phyloP scores from a whole-genome alignment of 768 basidiomycete genomes.

The Lactifluus hygrophoroides region DNA sequence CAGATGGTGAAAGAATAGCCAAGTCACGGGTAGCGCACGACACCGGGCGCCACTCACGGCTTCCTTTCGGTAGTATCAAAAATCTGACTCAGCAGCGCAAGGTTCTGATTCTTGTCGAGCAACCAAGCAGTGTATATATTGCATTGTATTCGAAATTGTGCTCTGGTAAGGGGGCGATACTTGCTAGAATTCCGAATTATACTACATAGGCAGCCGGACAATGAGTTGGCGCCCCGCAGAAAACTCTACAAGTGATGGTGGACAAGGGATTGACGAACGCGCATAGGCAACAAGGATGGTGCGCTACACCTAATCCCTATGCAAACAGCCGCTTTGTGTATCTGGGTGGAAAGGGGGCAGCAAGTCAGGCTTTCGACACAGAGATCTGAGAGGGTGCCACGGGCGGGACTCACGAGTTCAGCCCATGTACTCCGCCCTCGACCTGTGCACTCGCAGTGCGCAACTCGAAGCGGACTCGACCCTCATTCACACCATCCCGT shows the following conservation, averaged over 20 bases:
- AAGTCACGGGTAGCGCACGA: no score
- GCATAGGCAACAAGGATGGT: not conserved
- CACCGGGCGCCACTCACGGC: no score
- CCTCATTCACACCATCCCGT: constrained; percentile 52
- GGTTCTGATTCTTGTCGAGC: no score
- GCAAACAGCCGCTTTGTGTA: constrained; percentile 53
- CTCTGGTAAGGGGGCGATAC: no score
- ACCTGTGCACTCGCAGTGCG: constrained; percentile 92
- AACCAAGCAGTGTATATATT: no score
- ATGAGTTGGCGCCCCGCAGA: not conserved
- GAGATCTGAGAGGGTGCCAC: not conserved
- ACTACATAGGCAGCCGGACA: no score
- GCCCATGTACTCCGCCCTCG: constrained; percentile 91
- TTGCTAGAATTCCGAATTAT: no score
- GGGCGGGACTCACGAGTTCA: constrained; percentile 70
- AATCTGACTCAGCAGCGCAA: no score
- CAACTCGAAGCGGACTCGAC: constrained; percentile 80
- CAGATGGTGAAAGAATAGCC: no score
- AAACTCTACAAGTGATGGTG: not conserved
- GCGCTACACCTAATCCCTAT: not conserved
- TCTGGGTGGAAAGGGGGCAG: constrained; percentile 25
- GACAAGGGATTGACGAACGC: not conserved
- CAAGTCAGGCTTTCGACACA: not conserved
- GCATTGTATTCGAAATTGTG: not conserved
- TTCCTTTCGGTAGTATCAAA: no score